Percentiles rank a stretch among this genome's conserved stretches.
These are phyloP conservation scores for Exserohilum turcica DNA, from an alignment of 2,329 filamentous ascomycete genomes.

Conservation along the genomic window DNA sequence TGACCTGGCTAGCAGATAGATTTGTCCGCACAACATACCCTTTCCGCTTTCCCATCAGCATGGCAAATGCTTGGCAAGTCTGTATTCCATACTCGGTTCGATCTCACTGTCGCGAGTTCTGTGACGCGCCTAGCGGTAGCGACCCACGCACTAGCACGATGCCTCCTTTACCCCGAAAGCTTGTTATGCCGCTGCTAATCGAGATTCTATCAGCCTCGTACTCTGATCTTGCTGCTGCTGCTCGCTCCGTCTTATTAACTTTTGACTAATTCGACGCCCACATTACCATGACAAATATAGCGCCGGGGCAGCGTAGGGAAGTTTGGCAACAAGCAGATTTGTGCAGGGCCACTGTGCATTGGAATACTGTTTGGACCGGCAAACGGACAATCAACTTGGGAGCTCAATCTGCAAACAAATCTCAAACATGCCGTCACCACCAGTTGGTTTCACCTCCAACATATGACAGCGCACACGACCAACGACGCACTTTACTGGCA, in stretches of 20 bases:
- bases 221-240: background rate
- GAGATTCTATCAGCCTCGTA: background rate
- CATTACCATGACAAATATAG: background rate
- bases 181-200: background rate
- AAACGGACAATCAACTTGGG: constrained; percentile 2
- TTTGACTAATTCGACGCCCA: background rate
- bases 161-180: background rate
- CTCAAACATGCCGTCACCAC: background rate
- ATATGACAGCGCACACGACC: background rate
- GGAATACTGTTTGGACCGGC: background rate
- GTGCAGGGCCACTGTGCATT: background rate
- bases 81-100: background rate
- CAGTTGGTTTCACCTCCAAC: background rate
- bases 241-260: background rate
- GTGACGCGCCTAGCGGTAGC: background rate
- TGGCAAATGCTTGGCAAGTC: too few relatives aligned
- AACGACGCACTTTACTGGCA: background rate
- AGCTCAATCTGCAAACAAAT: background rate
- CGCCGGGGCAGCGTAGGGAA: background rate
- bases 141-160: background rate
- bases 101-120: background rate
- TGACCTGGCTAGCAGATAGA: background rate
- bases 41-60: background rate
- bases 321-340: background rate
- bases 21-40: background rate